A percentile compares a stretch with the other conserved stretches of the same genome.
Evolutionary conservation across 192 early-diverging fungal species (phyloP).

Genomic region (Entrophospora sp.): DNA sequence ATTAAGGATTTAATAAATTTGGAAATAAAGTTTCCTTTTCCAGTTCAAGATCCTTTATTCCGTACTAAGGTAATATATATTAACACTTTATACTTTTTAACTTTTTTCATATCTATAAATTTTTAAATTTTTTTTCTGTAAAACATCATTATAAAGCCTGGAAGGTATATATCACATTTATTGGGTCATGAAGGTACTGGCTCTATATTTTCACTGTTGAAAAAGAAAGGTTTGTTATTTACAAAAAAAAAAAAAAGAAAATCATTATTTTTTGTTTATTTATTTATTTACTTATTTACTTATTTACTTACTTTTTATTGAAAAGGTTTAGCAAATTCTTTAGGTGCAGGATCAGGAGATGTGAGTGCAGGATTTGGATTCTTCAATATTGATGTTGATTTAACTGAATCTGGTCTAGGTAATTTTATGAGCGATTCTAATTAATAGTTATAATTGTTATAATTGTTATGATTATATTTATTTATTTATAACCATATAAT

Average conservation of each 20-base stretch:
- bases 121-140: not conserved
- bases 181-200: conserved; percentile 90
- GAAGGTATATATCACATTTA: conserved; percentile 73
- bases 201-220: conserved; percentile 76
- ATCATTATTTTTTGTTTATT: too few species aligned
- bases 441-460: conserved; percentile 38
- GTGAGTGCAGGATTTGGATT: conserved; percentile 48
- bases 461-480: not conserved
- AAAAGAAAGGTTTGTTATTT: conserved; percentile 62
- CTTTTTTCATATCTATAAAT: not conserved
- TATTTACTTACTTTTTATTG: too few species aligned
- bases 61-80: conserved; percentile 28
- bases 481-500: too few species aligned
- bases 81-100: not conserved
- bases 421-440: conserved; percentile 37
- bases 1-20: conserved; percentile 77
- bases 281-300: too few species aligned
- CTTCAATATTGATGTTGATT: conserved; percentile 65
- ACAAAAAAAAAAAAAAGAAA: too few species aligned
- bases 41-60: conserved; percentile 58
- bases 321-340: conserved; percentile 71
- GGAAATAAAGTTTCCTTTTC: conserved; percentile 79
- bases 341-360: conserved; percentile 42
- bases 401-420: conserved; percentile 72
- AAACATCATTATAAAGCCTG: conserved; percentile 42